phyloP scores from a whole-genome alignment of 2,329 filamentous ascomycete genomes.

The Colletotrichum sp. region DNA sequence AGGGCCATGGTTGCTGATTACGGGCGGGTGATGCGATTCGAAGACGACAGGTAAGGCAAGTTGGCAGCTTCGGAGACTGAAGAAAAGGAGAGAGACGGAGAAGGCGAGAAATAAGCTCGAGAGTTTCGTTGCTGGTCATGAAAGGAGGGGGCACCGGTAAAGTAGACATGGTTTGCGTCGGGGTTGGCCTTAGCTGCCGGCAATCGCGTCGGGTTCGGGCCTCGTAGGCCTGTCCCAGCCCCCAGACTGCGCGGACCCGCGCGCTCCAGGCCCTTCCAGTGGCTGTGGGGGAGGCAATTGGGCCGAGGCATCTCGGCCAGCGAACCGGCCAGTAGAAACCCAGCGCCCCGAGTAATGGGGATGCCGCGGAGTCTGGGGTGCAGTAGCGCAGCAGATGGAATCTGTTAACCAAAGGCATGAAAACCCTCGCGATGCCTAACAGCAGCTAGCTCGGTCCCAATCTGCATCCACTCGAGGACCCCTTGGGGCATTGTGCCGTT shows the following conservation, averaged over 20 bases:
- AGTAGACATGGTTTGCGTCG: constrained; percentile 14
- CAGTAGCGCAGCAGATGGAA: background rate
- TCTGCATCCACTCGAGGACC: background rate
- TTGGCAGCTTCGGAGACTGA: background rate
- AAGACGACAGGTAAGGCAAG: background rate
- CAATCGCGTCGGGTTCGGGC: constrained; percentile 16
- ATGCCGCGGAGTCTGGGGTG: constrained; percentile 5
- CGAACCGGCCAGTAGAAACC: background rate
- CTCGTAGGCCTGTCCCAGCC: background rate
- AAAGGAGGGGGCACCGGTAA: background rate
- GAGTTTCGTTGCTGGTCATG: background rate
- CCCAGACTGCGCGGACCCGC: background rate
- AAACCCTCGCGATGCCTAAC: background rate
- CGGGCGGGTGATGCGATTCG: background rate
- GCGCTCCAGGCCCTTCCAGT: background rate
- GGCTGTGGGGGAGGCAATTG: constrained; percentile 15
- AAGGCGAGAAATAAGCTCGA: constrained; percentile 8
- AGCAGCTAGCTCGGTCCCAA: background rate
- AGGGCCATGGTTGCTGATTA: constrained; percentile 67
- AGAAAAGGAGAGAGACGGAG: background rate
- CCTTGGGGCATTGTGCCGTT: background rate
- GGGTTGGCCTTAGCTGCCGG: constrained; percentile 15
- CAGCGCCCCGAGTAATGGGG: background rate
- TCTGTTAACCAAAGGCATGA: background rate
- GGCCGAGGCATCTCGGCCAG: constrained; percentile 21